These are phyloP conservation scores for Secale cereale DNA, from an alignment of 176 grass and related monocot species.

Conservation along the genomic window DNA sequence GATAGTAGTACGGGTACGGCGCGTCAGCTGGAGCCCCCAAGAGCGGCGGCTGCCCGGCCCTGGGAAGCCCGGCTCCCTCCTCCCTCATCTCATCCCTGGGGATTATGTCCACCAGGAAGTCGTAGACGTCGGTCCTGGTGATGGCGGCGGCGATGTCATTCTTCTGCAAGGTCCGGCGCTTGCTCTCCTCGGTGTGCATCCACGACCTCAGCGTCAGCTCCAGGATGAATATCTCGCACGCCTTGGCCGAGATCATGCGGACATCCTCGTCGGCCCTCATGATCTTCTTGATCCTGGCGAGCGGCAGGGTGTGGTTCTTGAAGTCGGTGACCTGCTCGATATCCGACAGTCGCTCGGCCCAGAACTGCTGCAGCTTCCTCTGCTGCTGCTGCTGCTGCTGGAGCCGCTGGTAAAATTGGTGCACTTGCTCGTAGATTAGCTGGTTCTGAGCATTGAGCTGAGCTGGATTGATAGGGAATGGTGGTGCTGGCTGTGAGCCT, in stretches of 20 bases:
- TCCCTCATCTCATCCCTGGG: not conserved
- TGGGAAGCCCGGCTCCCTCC: not conserved
- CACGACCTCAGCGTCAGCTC: not conserved
- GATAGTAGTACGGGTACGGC: not conserved
- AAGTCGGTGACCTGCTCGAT: not conserved
- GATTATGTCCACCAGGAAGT: conserved; percentile 4
- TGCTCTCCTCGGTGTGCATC: not conserved
- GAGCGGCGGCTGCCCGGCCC: not conserved
- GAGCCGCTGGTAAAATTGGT: not conserved
- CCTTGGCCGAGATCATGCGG: not conserved
- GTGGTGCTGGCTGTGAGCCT: conserved; percentile 3
- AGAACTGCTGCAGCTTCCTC: conserved; percentile 49
- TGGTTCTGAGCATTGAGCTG: not conserved
- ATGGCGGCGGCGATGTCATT: not conserved
- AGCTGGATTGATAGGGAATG: not conserved
- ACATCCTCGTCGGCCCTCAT: not conserved
- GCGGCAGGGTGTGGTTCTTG: not conserved
- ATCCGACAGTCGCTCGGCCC: conserved; percentile 47
- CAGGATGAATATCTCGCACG: conserved; percentile 6
- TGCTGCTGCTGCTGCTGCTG: not conserved
- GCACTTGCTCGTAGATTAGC: not conserved
- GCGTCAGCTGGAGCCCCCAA: no score
- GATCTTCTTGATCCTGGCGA: not conserved
- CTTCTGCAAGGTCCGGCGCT: not conserved
- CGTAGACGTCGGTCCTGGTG: not conserved